These are phyloP conservation scores for Logfia minima DNA, from an alignment of 129 eudicot species.

Conservation along the genomic window DNA sequence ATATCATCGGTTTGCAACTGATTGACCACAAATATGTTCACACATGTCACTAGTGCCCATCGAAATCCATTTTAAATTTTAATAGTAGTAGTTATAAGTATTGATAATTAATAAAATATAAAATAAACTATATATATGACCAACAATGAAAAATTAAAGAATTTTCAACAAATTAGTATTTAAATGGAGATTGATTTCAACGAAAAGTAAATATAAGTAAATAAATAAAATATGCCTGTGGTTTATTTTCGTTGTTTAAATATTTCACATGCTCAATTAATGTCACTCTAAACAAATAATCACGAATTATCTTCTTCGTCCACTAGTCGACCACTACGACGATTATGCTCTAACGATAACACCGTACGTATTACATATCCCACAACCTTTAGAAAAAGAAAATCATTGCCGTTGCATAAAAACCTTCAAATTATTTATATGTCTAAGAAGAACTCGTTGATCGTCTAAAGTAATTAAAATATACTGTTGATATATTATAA, in stretches of 20 bases:
- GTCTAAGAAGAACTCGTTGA: too few species aligned
- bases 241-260: not conserved
- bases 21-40: not conserved
- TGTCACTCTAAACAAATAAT: not conserved
- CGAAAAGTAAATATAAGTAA: not conserved
- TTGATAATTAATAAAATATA: too few species aligned
- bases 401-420: too few species aligned
- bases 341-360: not conserved
- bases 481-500: too few species aligned
- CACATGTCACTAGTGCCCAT: not conserved
- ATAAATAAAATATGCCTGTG: not conserved
- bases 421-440: too few species aligned
- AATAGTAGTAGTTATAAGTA: too few species aligned
- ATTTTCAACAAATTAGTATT: not conserved
- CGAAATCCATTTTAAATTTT: too few species aligned
- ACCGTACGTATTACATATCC: too few species aligned
- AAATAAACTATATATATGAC: not conserved
- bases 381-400: too few species aligned
- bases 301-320: not conserved
- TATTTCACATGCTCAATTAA: not conserved
- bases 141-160: not conserved
- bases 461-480: too few species aligned
- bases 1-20: not conserved
- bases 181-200: not conserved
- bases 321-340: not conserved